Conservation (phyloP, 2,329 filamentous ascomycete species). For the Ophiostoma novo-ulmi region DNA sequence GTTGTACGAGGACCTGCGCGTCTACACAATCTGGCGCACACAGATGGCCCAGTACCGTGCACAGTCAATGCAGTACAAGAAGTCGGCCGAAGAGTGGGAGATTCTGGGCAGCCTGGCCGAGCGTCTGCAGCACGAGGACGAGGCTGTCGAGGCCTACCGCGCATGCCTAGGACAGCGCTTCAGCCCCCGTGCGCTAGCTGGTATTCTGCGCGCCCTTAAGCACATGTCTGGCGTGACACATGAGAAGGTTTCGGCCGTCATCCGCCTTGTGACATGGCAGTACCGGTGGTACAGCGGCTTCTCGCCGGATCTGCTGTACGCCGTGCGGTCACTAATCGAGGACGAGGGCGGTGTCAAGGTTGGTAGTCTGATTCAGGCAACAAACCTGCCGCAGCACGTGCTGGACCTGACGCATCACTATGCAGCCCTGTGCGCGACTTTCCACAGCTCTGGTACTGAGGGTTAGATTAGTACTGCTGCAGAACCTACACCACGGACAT, state of each 20-base stretch:
- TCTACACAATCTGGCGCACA: constrained; percentile 98
- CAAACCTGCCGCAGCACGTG: constrained; percentile 85
- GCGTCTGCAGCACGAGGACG: constrained; percentile 83
- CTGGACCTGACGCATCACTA: constrained; percentile 95
- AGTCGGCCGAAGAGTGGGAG: constrained; percentile 96
- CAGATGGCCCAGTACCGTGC: constrained; percentile 94
- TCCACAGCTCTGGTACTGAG: constrained; percentile 89
- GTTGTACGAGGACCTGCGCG: constrained; percentile 91
- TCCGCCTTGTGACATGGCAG: constrained; percentile 92
- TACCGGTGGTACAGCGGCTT: constrained; percentile 99
- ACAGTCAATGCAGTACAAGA: constrained; percentile 92
- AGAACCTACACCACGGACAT: background rate
- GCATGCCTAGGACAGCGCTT: constrained; percentile 83
- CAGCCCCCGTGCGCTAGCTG: constrained; percentile 84
- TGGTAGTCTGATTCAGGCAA: constrained; percentile 93
- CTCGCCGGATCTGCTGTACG: constrained; percentile 81
- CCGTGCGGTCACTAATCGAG: constrained; percentile 88
- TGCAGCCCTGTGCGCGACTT: constrained; percentile 87
- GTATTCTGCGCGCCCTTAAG: constrained; percentile 76
- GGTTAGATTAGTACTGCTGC: constrained; percentile 59
- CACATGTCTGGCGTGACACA: constrained; percentile 38
- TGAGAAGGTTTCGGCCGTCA: constrained; percentile 77
- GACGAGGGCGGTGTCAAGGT: constrained; percentile 97
- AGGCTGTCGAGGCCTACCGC: constrained; percentile 89
- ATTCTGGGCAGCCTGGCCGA: constrained; percentile 90